These are phyloP conservation scores for Microbotryum saponariae DNA, from an alignment of 1,284 basidiomycete species.

Conservation along the genomic window DNA sequence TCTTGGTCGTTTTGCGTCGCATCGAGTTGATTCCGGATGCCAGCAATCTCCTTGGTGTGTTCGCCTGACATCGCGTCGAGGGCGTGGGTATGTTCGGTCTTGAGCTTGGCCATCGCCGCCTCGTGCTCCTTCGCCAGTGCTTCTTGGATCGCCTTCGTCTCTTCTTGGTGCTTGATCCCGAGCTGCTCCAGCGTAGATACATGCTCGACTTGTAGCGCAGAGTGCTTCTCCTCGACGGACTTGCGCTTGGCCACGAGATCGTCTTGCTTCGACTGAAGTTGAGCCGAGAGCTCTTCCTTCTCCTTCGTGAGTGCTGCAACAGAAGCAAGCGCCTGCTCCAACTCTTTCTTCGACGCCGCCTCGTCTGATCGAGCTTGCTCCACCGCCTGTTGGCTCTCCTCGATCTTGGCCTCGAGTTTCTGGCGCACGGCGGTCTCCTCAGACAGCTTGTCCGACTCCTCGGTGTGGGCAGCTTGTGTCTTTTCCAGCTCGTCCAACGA, in stretches of 20 bases:
- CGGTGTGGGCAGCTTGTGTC: neutral
- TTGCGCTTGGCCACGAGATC: neutral
- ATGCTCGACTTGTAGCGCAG: neutral
- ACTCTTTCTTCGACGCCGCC: neutral
- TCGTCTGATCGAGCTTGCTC: neutral
- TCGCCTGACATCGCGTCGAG: constrained; percentile 43
- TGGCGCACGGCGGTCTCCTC: neutral
- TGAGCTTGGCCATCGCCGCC: constrained; percentile 6
- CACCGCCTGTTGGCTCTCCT: neutral
- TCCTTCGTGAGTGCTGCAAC: too few relatives aligned
- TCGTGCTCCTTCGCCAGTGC: constrained; percentile 48
- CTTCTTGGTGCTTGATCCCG: neutral
- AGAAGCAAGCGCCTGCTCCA: neutral
- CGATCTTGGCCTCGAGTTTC: neutral
- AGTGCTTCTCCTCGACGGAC: constrained; percentile 1
- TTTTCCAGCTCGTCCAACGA: neutral
- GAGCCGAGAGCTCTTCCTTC: too few relatives aligned
- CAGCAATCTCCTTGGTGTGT: constrained; percentile 40
- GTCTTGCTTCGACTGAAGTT: too few relatives aligned
- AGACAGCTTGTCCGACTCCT: neutral
- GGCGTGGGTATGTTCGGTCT: neutral
- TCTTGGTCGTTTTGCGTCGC: neutral
- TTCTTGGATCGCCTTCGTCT: constrained; percentile 47
- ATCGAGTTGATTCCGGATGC: neutral
- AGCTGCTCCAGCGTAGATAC: neutral